Evolutionary conservation across 176 grass and related monocot genomes (phyloP).

Genomic region (Hordeum marinum): DNA sequence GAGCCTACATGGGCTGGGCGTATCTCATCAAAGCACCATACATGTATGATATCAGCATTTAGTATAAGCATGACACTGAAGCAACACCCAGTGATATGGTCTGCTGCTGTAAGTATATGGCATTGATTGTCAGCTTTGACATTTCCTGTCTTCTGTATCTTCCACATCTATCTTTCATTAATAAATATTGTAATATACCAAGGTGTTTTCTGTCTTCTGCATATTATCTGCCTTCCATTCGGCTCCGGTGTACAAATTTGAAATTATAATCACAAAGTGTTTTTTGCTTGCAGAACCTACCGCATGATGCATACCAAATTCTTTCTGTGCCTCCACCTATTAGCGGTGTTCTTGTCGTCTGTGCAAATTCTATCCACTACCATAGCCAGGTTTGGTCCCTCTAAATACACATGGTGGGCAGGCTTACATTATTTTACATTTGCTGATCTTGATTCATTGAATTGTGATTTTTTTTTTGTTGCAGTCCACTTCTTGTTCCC

Average conservation of each 20-base stretch:
- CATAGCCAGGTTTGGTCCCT: conserved; percentile 69
- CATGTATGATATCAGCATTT: conserved; percentile 89
- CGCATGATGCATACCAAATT: conserved; percentile 90
- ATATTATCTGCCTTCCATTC: not conserved
- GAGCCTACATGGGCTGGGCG: conserved; percentile 93
- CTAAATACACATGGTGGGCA: conserved; percentile 2
- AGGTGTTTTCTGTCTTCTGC: not conserved
- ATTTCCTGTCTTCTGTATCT: conserved; percentile 24
- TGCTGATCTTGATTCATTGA: not conserved
- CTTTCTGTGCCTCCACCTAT: conserved; percentile 91
- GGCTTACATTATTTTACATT: conserved; percentile 20
- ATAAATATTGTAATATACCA: not conserved
- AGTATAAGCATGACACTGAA: conserved; percentile 92
- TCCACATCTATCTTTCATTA: not conserved
- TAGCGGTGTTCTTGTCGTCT: conserved; percentile 85
- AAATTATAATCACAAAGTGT: conserved; percentile 8
- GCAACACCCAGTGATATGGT: conserved; percentile 96
- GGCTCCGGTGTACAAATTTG: not conserved
- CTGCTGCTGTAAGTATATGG: conserved; percentile 71
- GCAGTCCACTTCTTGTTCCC: conserved; percentile 87
- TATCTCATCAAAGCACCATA: conserved; percentile 88
- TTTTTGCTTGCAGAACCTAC: conserved; percentile 62
- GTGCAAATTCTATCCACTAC: conserved; percentile 90
- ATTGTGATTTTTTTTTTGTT: conserved; percentile 34
- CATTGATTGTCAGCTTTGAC: conserved; percentile 17